Evolutionary conservation across 1,139 yeast species (phyloP), one percentile per base, ranked within the genome.

Genomic region (Geotrichum carabidarum): DNA sequence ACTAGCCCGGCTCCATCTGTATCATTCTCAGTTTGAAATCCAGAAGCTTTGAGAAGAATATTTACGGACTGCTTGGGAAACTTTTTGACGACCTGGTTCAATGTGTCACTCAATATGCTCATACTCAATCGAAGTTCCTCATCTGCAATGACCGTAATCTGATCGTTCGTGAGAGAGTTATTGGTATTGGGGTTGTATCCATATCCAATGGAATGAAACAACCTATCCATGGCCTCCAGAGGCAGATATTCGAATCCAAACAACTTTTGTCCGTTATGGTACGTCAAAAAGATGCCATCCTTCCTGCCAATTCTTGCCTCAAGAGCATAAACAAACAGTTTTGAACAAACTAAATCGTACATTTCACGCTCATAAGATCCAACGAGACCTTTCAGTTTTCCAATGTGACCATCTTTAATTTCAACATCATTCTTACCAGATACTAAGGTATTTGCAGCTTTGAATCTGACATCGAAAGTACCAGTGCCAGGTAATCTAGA

Each of bases 261-360:
- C 65, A 91, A 80, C 46, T 83, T 75, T 44, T 81, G 78, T 54
- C 90, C 78, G 67, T 90, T 93, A 70, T 93, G 99, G 67, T 85
- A 93, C 0, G 96, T 96, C 27, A 93, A 76, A 62, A 87, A 90
- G 4, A 93, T 89, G 6, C 99, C 99, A 69, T 91, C 97, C 99
- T 93, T 93, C 63, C 86, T 83, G 1, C 99, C 99, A 48, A 93
- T 86, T 59, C 97, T 77, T 0, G 97, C 98, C 68, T 93, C 99
- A 60, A 91, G 76, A 11, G 88, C 79, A 66, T 91, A 93, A 69
- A 93, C 93, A 62, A 93, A 73, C 71, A 93, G 71, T 0, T 94
- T 85, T 1, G 93, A 80, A 56, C 87, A 74, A 12, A 86, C 79
- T 62, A 93, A 76, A 65, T 93, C 99, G 58, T 73, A 76, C 66